A percentile compares a stretch with the other conserved stretches of the same genome.
Conservation (phyloP, 2,329 filamentous ascomycete genomes). For the Ophiocordyceps polyrhachis-furcata region DNA sequence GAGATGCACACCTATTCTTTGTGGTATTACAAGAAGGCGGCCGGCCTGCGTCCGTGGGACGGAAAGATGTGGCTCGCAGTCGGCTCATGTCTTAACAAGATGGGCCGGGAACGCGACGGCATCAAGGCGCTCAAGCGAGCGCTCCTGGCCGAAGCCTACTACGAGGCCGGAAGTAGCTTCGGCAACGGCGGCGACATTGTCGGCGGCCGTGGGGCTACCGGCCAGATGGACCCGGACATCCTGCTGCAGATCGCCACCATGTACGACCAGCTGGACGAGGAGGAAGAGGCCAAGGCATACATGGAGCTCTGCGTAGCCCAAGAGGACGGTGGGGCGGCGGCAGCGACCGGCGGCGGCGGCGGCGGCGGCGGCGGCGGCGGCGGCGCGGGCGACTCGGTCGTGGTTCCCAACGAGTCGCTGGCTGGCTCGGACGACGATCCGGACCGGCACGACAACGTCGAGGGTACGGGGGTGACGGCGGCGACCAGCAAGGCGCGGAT, state of each 20-base stretch:
- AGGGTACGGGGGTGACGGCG: conserved; percentile 68
- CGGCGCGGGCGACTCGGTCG: conserved; percentile 28
- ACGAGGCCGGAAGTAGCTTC: conserved; percentile 45
- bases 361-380: conserved; percentile 13
- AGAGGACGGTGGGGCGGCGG: conserved; percentile 50
- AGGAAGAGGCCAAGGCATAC: conserved; percentile 69
- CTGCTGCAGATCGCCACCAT: conserved; percentile 77
- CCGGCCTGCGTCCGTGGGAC: conserved; percentile 83
- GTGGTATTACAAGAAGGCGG: conserved; percentile 95
- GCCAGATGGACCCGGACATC: conserved; percentile 72
- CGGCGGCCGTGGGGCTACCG: conserved; percentile 28
- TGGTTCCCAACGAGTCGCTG: conserved; percentile 36
- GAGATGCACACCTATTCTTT: conserved; percentile 96
- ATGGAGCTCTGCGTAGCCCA: conserved; percentile 94
- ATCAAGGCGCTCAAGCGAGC: conserved; percentile 93
- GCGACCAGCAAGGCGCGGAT: conserved; percentile 84
- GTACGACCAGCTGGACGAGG: conserved; percentile 64
- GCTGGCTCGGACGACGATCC: conserved; percentile 18
- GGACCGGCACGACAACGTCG: conserved; percentile 15
- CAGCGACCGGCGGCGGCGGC: conserved; percentile 10
- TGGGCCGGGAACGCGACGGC: conserved; percentile 70
- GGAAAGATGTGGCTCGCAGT: conserved; percentile 99
- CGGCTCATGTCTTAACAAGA: conserved; percentile 76
- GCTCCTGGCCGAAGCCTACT: conserved; percentile 71
- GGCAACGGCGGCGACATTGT: conserved; percentile 25